Evolutionary conservation across 495 filamentous ascomycete genomes (phyloP).

Genomic region (Penicillium samsonianum): DNA sequence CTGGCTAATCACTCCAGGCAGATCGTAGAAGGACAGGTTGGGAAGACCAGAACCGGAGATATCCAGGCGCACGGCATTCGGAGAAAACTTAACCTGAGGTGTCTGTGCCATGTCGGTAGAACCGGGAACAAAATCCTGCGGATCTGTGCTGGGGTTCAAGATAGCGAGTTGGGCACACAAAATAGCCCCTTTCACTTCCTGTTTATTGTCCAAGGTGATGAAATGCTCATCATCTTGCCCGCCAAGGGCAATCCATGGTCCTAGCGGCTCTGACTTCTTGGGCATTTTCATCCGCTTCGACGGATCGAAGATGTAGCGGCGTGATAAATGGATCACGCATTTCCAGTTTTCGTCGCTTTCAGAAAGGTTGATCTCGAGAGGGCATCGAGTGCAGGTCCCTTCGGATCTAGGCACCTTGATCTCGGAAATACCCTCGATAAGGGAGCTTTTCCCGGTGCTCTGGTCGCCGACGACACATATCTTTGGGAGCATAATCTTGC

Average conservation of each 20-base stretch:
- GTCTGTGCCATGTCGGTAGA: conserved; percentile 28
- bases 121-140: conserved; percentile 51
- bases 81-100: conserved; percentile 65
- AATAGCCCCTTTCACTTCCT: conserved; percentile 59
- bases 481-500: conserved; percentile 66
- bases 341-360: conserved; percentile 58
- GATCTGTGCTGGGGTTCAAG: conserved; percentile 56
- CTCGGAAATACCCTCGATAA: conserved; percentile 80
- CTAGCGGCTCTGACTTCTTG: conserved; percentile 36
- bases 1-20: conserved; percentile 76
- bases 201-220: conserved; percentile 36
- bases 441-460: conserved; percentile 73
- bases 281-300: conserved; percentile 29
- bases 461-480: conserved; percentile 82
- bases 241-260: conserved; percentile 43
- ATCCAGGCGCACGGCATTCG: conserved; percentile 73
- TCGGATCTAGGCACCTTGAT: conserved; percentile 69
- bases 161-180: conserved; percentile 72
- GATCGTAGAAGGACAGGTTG: conserved; percentile 74
- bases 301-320: conserved; percentile 53
- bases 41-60: conserved; percentile 70
- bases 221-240: conserved; percentile 46
- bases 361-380: conserved; percentile 72
- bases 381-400: conserved; percentile 75
- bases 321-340: conserved; percentile 62